These are phyloP conservation scores for Neurospora hispaniola DNA, from an alignment of 495 filamentous ascomycete species.

Conservation along the genomic window DNA sequence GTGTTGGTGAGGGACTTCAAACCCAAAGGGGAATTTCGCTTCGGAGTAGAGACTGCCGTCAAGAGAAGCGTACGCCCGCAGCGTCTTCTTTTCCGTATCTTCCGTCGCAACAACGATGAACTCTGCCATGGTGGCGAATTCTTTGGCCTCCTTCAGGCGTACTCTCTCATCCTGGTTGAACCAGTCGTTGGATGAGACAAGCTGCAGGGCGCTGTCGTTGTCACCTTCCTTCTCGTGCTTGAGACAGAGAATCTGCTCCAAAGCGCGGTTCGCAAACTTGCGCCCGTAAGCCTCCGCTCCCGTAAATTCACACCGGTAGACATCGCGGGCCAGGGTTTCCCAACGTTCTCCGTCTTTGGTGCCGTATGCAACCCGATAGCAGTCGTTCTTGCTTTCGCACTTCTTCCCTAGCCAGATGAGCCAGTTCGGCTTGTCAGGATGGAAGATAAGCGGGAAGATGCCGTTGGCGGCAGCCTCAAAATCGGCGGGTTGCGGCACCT, in stretches of 20 bases:
- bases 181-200: slow-evolving; percentile 65
- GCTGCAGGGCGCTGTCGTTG: slow-evolving; percentile 50
- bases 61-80: slow-evolving; percentile 72
- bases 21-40: slow-evolving; percentile 73
- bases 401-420: slow-evolving; percentile 77
- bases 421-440: slow-evolving; percentile 72
- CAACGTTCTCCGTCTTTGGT: slow-evolving; percentile 68
- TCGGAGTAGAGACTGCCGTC: slow-evolving; percentile 74
- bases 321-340: slow-evolving; percentile 55
- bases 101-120: slow-evolving; percentile 84
- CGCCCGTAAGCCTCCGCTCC: slow-evolving; percentile 40
- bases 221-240: slow-evolving; percentile 53
- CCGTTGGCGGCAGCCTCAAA: slow-evolving; percentile 13
- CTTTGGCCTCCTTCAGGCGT: slow-evolving; percentile 57
- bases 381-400: slow-evolving; percentile 40
- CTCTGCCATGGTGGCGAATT: slow-evolving; percentile 87
- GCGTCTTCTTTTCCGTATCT: slow-evolving; percentile 49
- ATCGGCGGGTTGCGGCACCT: slow-evolving; percentile 40
- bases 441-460: slow-evolving; percentile 53
- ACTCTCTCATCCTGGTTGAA: slow-evolving; percentile 46
- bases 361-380: slow-evolving; percentile 59
- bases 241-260: slow-evolving; percentile 72
- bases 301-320: slow-evolving; percentile 74
- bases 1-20: slow-evolving; percentile 59
- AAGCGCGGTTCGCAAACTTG: slow-evolving; percentile 51